phyloP scores from a whole-genome alignment of 495 filamentous ascomycete genomes.

The Endocarpon pusillum region DNA sequence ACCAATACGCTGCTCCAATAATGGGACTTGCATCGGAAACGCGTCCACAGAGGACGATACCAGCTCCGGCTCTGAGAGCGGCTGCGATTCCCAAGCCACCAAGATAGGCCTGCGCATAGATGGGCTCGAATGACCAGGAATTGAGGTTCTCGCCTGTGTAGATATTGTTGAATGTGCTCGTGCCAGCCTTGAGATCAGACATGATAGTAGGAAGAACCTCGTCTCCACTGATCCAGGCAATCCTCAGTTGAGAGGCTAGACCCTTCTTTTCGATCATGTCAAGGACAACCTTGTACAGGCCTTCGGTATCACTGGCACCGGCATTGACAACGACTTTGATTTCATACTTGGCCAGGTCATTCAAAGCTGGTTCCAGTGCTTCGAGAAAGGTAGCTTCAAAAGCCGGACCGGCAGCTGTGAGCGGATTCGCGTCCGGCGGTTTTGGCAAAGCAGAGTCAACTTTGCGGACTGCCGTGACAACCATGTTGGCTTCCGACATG shows the following conservation, averaged over 20 bases:
- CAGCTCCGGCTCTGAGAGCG: slow-evolving; percentile 32
- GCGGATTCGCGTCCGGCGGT: slow-evolving; percentile 4
- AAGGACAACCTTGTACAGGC: slow-evolving; percentile 26
- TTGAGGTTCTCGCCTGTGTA: slow-evolving; percentile 31
- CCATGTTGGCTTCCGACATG: slow-evolving; percentile 41
- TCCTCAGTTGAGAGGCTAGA: slow-evolving; percentile 30
- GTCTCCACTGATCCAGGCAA: slow-evolving; percentile 36
- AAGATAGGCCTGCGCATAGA: slow-evolving; percentile 37
- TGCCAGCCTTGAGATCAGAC: slow-evolving; percentile 17
- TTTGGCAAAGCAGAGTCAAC: slow-evolving; percentile 14
- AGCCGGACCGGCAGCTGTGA: slow-evolving; percentile 13
- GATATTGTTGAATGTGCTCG: slow-evolving; percentile 29
- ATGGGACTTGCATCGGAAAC: slow-evolving; percentile 37
- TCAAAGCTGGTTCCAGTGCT: slow-evolving; percentile 32
- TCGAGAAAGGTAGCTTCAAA: slow-evolving; percentile 38
- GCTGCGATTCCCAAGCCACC: slow-evolving; percentile 32
- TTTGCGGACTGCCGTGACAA: slow-evolving; percentile 25
- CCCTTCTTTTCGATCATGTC: slow-evolving; percentile 25
- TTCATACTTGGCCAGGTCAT: slow-evolving; percentile 28
- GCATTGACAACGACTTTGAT: slow-evolving; percentile 45
- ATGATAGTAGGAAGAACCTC: slow-evolving; percentile 31
- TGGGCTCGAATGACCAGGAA: slow-evolving; percentile 34
- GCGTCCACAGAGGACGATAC: slow-evolving; percentile 40
- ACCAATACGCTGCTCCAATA: slow-evolving; percentile 33
- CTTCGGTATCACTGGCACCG: slow-evolving; percentile 33